Percentiles rank a stretch among this genome's conserved stretches.
phyloP scores from a whole-genome alignment of 2,329 filamentous ascomycete species.

The Fusarium buxicola region DNA sequence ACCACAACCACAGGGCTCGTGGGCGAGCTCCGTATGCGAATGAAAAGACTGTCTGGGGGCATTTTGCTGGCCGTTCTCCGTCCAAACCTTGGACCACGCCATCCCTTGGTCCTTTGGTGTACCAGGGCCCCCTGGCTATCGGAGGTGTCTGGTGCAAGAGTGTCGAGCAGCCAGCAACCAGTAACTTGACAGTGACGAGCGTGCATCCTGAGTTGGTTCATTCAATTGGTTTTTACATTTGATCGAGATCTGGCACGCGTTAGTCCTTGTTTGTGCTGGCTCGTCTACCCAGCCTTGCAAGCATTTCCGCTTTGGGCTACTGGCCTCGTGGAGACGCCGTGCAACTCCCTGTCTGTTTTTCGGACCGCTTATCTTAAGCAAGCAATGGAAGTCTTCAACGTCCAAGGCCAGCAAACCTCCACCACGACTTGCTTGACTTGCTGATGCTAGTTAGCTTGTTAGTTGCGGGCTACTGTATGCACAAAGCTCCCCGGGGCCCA shows the following conservation, averaged over 20 bases:
- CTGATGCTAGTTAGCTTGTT: background rate
- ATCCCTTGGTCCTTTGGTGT: constrained; percentile 27
- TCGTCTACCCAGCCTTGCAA: constrained; percentile 11
- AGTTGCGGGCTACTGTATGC: constrained; percentile 6
- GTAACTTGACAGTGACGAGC: constrained; percentile 30
- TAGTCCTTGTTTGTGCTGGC: constrained; percentile 32
- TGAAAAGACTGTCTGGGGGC: constrained; percentile 5
- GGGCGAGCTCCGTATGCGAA: constrained; percentile 23
- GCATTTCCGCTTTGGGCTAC: constrained; percentile 20
- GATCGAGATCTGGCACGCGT: constrained; percentile 42
- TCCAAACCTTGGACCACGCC: constrained; percentile 33
- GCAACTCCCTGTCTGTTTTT: too few species aligned
- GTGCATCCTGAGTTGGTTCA: constrained; percentile 34
- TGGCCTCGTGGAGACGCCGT: background rate
- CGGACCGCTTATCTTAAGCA: too few species aligned
- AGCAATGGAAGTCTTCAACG: too few species aligned
- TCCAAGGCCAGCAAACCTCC: too few species aligned
- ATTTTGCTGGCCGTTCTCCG: background rate
- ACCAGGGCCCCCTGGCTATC: constrained; percentile 16
- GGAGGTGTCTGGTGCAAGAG: background rate
- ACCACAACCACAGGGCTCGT: background rate
- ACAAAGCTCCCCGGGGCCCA: constrained; percentile 6
- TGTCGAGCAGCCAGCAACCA: constrained; percentile 11
- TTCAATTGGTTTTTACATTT: constrained; percentile 40
- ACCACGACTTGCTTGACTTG: too few species aligned